A percentile compares a stretch with the other conserved stretches of the same genome.
phyloP scores from a whole-genome alignment of 345 rosid genomes.

The Diplotaxis tenuifolia region DNA sequence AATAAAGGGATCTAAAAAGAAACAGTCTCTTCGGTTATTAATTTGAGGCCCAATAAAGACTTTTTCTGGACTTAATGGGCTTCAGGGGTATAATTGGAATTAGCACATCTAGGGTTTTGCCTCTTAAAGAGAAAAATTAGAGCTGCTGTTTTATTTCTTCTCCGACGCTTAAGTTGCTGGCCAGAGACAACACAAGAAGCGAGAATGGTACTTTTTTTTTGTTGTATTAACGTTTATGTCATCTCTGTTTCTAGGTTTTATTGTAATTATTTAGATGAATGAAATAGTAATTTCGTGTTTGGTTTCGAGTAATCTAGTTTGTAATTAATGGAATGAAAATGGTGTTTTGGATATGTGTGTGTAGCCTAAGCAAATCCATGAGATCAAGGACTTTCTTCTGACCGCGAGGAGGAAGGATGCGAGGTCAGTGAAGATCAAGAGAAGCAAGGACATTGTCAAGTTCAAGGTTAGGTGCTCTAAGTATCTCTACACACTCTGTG shows the following conservation, averaged over 20 bases:
- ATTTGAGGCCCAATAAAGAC: too few relatives aligned
- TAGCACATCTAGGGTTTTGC: slow-evolving; percentile 20
- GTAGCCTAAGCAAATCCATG: slow-evolving; percentile 68
- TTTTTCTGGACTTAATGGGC: background rate
- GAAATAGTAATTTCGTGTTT: background rate
- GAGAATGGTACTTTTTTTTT: background rate
- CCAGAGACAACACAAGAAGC: background rate
- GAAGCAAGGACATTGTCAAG: slow-evolving; percentile 59
- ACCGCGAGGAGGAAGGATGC: slow-evolving; percentile 77
- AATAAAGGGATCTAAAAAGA: background rate
- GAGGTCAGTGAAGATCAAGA: slow-evolving; percentile 65
- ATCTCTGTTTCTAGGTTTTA: background rate
- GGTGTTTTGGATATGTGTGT: background rate
- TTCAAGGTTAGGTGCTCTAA: slow-evolving; percentile 69
- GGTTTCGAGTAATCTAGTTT: background rate
- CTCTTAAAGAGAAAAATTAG: slow-evolving; percentile 5
- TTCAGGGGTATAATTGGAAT: slow-evolving; percentile 6
- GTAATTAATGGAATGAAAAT: background rate
- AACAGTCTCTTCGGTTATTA: too few relatives aligned
- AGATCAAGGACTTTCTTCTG: slow-evolving; percentile 66
- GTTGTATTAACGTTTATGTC: background rate
- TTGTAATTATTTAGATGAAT: background rate
- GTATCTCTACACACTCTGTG: slow-evolving; percentile 64
- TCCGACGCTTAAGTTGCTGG: too few relatives aligned
- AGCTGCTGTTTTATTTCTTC: background rate